Base-by-base conservation (phyloP, 1,284 basidiomycete species). In the Sphagnurus paluster region DNA sequence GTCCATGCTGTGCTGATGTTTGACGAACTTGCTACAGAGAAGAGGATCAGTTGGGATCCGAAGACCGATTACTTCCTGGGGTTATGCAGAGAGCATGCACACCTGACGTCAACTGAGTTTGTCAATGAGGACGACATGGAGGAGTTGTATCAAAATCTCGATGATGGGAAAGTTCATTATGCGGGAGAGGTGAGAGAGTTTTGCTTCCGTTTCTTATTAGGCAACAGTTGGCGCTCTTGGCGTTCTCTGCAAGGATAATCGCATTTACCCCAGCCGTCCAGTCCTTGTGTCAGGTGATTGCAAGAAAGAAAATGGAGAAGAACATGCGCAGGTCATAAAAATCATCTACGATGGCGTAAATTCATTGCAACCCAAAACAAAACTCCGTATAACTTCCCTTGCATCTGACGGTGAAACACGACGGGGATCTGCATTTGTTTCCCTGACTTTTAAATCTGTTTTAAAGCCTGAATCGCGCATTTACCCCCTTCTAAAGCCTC, bases 221-320 rank as follows among this genome's bases (percentile, higher is more conserved):
- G 59, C 56, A 10, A 64, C 64, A 1, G 48, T 65, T 38, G 54
- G 48, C 9, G 63, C 61, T 1, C 13, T 66, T 7, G 61, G 60
- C 0, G 33, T 63, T 8, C 38, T 64, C 8, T 48, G 39, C 30
- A 43, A 47, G 11, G 48, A 63, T 5, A 30, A 51, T 20, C 50
- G 55, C 6, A 39, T 62, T 2, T 65, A 65, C 42, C 46, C 47
- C 29, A 59, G 54, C 33, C 53, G 59, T 0, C 60, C 62, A 2
- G 46, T 67, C 10, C 36, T 64, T 0, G 39, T 64, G 7, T 66
- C 63, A 8, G 62, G 62, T 5, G 56, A 60, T n/a, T 67, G 65
- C 49, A 67, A 67, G 38, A 39, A 41, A 3, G 63, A 68, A 46
- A 43, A 41, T 24, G 63, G 59, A 2, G 6, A 25, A 1, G 42